Evolutionary conservation across 495 filamentous ascomycete genomes (phyloP).

Genomic region (Penicillium silybi): DNA sequence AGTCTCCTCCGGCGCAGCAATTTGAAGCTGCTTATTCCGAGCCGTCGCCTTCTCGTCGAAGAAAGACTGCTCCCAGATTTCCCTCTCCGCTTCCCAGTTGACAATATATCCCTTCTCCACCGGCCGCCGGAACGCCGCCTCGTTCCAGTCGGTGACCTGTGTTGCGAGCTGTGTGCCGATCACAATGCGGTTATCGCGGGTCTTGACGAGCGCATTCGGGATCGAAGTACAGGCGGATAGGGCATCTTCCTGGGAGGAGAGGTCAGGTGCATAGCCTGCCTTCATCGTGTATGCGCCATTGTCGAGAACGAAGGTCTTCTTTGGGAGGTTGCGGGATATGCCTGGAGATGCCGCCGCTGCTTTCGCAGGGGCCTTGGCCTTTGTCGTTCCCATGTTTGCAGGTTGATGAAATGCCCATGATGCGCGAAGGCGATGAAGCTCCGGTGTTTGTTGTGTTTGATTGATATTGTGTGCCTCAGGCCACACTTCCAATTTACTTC

Average conservation of each 20-base stretch:
- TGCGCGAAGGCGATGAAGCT: slow-evolving; percentile 1
- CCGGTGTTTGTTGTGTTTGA: slow-evolving; percentile 22
- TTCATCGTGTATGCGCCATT: slow-evolving; percentile 95
- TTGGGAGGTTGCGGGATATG: slow-evolving; percentile 38
- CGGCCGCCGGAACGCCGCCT: slow-evolving; percentile 80
- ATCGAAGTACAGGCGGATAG: slow-evolving; percentile 58
- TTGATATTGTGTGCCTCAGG: slow-evolving; percentile 2
- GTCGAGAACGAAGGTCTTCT: slow-evolving; percentile 80
- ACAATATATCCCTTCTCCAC: slow-evolving; percentile 95
- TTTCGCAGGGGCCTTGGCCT: slow-evolving; percentile 35
- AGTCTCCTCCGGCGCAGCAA: slow-evolving; percentile 62
- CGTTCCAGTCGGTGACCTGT: slow-evolving; percentile 82
- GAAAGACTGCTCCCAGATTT: slow-evolving; percentile 92
- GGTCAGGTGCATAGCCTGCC: slow-evolving; percentile 67
- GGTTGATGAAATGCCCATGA: not conserved
- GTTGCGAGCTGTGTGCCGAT: slow-evolving; percentile 72
- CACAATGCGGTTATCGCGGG: slow-evolving; percentile 72
- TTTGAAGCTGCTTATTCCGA: slow-evolving; percentile 33
- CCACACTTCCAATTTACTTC: not conserved
- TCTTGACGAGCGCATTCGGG: slow-evolving; percentile 83
- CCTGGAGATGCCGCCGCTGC: slow-evolving; percentile 5
- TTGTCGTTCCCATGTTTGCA: slow-evolving; percentile 34
- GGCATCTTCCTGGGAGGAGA: slow-evolving; percentile 36
- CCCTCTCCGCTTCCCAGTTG: slow-evolving; percentile 95
- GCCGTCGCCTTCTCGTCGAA: slow-evolving; percentile 65